A percentile compares a stretch with the other conserved stretches of the same genome.
These are phyloP conservation scores for Talaromyces sp. DNA, from an alignment of 2,329 filamentous ascomycete genomes.

Conservation along the genomic window DNA sequence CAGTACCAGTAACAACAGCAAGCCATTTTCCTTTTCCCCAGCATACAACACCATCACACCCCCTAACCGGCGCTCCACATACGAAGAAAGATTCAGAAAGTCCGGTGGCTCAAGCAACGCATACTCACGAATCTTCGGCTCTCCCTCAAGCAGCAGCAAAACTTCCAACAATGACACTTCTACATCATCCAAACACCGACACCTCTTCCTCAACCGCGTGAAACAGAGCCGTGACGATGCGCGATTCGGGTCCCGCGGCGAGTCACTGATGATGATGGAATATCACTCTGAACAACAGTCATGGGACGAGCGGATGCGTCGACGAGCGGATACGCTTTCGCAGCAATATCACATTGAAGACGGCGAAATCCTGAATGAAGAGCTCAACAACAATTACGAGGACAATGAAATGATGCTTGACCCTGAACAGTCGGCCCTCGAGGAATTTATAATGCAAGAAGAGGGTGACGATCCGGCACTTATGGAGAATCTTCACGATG, in stretches of 20 bases:
- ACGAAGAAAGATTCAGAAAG: conserved; percentile 37
- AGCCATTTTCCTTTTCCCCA: conserved; percentile 5
- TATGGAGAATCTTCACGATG: conserved; percentile 19
- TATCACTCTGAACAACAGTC: conserved; percentile 36
- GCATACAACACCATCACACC: conserved; percentile 7
- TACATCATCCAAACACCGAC: conserved; percentile 35
- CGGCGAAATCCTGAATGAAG: conserved; percentile 18
- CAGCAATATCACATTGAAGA: conserved; percentile 20
- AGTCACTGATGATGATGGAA: conserved; percentile 44
- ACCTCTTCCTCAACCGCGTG: conserved; percentile 42
- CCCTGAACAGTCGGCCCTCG: conserved; percentile 28
- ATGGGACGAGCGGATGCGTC: conserved; percentile 40
- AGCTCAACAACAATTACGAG: conserved; percentile 6
- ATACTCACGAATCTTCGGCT: conserved; percentile 17
- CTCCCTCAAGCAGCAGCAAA: conserved; percentile 6
- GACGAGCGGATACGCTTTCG: conserved; percentile 30
- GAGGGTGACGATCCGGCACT: conserved; percentile 34
- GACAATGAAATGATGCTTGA: conserved; percentile 19
- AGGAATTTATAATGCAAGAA: conserved; percentile 37
- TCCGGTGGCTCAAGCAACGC: conserved; percentile 32
- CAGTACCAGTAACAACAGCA: neutral
- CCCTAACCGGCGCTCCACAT: conserved; percentile 23
- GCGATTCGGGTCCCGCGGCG: conserved; percentile 41
- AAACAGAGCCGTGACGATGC: conserved; percentile 39
- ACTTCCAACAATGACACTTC: conserved; percentile 25